Base-by-base conservation (phyloP, 2,329 filamentous ascomycete species). In the Phialophora tarda region DNA sequence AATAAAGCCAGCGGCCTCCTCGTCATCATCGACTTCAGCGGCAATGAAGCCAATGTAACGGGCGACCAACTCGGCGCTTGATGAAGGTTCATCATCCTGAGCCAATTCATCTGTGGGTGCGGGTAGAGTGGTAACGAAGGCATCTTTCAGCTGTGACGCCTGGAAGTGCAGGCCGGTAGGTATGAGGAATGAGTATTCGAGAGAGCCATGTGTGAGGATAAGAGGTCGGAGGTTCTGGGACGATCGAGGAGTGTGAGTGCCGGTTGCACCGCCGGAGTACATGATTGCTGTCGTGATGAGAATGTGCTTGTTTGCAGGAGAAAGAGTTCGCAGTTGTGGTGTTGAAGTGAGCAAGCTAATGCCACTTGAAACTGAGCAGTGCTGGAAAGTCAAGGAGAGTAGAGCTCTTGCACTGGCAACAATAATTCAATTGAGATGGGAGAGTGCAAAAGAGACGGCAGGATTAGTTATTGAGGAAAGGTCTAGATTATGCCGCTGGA, bases 61-160 rank as follows among this genome's bases (percentile, higher is more conserved):
- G 69, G 92, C 93, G 34, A 99, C 92, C 67, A 99, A 85, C 82
- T 99, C 95, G 53, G 92, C 83, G 55, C 93, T 88, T 26, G 96
- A 99, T 44, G 95, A 98, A n/a, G 95, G 95, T 84, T 99, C 96
- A 74, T 99, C 95, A 83, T 99, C 96, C 78, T 94, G 93, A 68
- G 95, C 96, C 71, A 98, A 88, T 84, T 99, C 95, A 78, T 99
- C 95, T 77, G 96, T 99, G 65, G 95, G 91, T 75, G 89, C 85
- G 62, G 96, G 96, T 73, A 99, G 86, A 71, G 89, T 92, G 56
- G 91, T 86, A 71, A 88, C 86, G 82, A 99, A 99, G 72, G 89
- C 87, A 74, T 97, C 93, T 84, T 94, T 96, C 77, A 98, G 85
- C 82, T 97, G 92, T 68, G 93, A 91, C 74, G 95, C 95, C 80